Evolutionary conservation across 331 rosid species (phyloP), one percentile per base, ranked within the genome.

Genomic region (Pyracantha coccinea): DNA sequence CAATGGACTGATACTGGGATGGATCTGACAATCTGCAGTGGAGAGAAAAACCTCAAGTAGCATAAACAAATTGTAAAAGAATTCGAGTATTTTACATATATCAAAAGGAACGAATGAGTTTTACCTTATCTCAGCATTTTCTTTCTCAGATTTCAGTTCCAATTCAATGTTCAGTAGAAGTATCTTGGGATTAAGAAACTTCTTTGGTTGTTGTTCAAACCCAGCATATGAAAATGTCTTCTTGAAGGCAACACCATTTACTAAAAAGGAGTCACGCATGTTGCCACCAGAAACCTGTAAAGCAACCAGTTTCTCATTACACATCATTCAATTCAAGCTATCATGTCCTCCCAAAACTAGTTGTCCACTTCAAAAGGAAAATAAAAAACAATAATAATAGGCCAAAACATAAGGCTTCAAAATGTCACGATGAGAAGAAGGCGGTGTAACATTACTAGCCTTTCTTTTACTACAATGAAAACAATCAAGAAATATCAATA

Each of bases 181-280:
- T 68, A 92, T 83, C 82, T 92, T 92, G 14, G 98, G 97, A 74
- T 78, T 85, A 29, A 84, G 76, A 82, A 95, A 90, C 83, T 95
- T 95, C 86, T 95, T 95, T 8, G 99, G 99, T 77, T 95, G 99
- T 81, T 95, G 99, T 80, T 95, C 99, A 78, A 95, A 95, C 71
- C 99, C 99, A 31, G 99, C 99, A 83, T 95, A 95, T 35, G 99
- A 95, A 79, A 95, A 95, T 23, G 99, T 95, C 90, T 95, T 95
- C 74, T 95, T 95, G 84, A 95, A 95, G 71, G 99, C 99, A 77
- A 95, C 99, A n/a, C 99, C 99, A 80, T 90, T 82, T 25, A 95
- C 99, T 25, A 95, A 83, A 85, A 95, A 95, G 23, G 99, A 95
- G 83, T 92, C 98, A 2, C 96, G 88, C 99, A 95, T 95, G 77